Evolutionary conservation across 2,329 filamentous ascomycete genomes (phyloP).

Genomic region (Fusarium hainanense): DNA sequence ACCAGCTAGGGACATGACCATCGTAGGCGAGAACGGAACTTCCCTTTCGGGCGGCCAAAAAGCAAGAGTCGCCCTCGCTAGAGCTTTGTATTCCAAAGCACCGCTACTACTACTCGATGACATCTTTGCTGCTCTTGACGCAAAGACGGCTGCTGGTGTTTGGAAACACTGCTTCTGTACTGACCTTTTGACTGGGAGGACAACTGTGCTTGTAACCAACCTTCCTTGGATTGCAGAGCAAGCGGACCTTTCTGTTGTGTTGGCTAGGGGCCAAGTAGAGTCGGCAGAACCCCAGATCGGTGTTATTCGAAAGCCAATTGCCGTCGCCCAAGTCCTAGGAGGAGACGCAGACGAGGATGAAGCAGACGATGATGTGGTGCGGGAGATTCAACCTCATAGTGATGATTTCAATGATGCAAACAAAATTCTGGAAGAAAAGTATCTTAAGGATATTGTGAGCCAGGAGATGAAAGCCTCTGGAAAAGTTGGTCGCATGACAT

Average conservation of each 20-base stretch:
- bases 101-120: conserved; percentile 68
- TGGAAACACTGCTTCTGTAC: conserved; percentile 69
- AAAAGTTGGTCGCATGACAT: conserved; percentile 57
- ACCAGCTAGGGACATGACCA: conserved; percentile 61
- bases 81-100: conserved; percentile 67
- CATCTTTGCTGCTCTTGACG: conserved; percentile 68
- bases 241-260: conserved; percentile 58
- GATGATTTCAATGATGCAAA: conserved; percentile 46
- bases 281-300: conserved; percentile 59
- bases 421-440: conserved; percentile 53
- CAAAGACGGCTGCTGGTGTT: conserved; percentile 66
- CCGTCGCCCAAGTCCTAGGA: conserved; percentile 53
- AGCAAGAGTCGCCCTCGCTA: conserved; percentile 66
- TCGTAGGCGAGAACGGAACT: conserved; percentile 65
- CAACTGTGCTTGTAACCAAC: conserved; percentile 68
- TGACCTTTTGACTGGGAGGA: conserved; percentile 64
- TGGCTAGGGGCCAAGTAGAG: conserved; percentile 60
- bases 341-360: conserved; percentile 52
- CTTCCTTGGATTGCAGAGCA: conserved; percentile 64
- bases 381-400: conserved; percentile 46
- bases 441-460: conserved; percentile 57
- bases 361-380: conserved; percentile 38
- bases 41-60: conserved; percentile 68
- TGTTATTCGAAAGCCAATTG: conserved; percentile 58
- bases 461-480: conserved; percentile 62